These are phyloP conservation scores for Trichothecium sympodiale DNA, from an alignment of 2,329 filamentous ascomycete species.

Conservation along the genomic window DNA sequence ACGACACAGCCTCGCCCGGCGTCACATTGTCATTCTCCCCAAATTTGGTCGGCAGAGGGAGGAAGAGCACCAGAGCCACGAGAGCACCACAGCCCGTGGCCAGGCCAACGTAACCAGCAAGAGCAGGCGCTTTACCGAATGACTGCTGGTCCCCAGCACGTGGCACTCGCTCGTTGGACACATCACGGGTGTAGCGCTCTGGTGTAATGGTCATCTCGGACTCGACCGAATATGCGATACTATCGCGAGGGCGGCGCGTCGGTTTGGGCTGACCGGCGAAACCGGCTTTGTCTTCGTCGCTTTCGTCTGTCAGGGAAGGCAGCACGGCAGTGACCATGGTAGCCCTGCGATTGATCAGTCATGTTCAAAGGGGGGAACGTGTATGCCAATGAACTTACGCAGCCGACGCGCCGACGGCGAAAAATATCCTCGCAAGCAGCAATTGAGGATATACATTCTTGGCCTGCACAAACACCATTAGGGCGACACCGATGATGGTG, in stretches of 20 bases:
- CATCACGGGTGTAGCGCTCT: slow-evolving; percentile 36
- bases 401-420: slow-evolving; percentile 86
- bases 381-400: slow-evolving; percentile 40
- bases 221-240: slow-evolving; percentile 55
- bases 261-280: slow-evolving; percentile 8
- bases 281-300: slow-evolving; percentile 10
- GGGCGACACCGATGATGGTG: slow-evolving; percentile 62
- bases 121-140: slow-evolving; percentile 39
- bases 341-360: slow-evolving; percentile 33
- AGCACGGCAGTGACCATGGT: slow-evolving; percentile 98
- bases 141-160: slow-evolving; percentile 9
- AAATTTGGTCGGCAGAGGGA: slow-evolving; percentile 79
- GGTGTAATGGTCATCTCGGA: slow-evolving; percentile 70
- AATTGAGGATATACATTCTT: slow-evolving; percentile 81
- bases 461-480: slow-evolving; percentile 77
- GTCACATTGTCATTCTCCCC: slow-evolving; percentile 58
- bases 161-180: slow-evolving; percentile 17
- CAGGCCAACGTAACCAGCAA: slow-evolving; percentile 84
- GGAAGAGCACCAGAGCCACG: slow-evolving; percentile 68
- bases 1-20: slow-evolving; percentile 62
- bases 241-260: slow-evolving; percentile 36
- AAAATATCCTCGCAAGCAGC: slow-evolving; percentile 71
- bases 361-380: background rate
- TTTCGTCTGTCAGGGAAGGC: slow-evolving; percentile 54
- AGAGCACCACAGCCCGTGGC: slow-evolving; percentile 90